phyloP scores from a whole-genome alignment of 1,139 yeast species.

The Martiniozyma asiatica region DNA sequence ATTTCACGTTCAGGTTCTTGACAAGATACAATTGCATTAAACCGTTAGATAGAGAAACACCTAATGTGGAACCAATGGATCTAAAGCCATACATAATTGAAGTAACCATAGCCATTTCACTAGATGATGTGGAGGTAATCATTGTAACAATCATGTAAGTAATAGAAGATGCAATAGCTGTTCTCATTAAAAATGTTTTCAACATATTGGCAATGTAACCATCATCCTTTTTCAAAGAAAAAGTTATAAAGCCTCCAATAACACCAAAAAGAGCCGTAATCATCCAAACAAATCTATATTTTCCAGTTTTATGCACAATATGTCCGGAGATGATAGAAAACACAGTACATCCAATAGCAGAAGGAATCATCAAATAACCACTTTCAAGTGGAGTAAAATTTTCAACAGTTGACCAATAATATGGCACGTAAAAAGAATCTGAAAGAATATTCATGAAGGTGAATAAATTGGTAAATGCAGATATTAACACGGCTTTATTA shows the following conservation, averaged over 20 bases:
- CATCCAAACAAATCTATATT: conserved; percentile 7
- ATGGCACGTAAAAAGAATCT: conserved; percentile 21
- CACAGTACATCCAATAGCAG: conserved; percentile 9
- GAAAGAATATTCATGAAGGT: conserved; percentile 22
- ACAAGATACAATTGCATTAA: conserved; percentile 24
- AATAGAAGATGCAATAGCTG: conserved; percentile 28
- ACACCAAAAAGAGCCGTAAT: conserved; percentile 6
- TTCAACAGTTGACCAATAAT: conserved; percentile 22
- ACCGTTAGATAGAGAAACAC: conserved; percentile 33
- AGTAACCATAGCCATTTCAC: conserved; percentile 34
- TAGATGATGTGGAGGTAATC: conserved; percentile 30
- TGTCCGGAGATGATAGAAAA: conserved; percentile 13
- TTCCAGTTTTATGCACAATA: conserved; percentile 10
- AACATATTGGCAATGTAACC: conserved; percentile 23
- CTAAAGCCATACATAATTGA: conserved; percentile 36
- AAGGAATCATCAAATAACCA: conserved; percentile 25
- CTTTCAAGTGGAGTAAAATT: conserved; percentile 20
- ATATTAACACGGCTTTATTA: conserved; percentile 19
- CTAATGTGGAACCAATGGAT: conserved; percentile 35
- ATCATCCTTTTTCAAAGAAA: conserved; percentile 3
- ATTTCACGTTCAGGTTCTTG: conserved; percentile 1
- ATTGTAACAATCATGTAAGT: conserved; percentile 32
- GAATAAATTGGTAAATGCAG: conserved; percentile 26
- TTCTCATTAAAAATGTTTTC: conserved; percentile 26
- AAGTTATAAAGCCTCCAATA: conserved; percentile 21